Evolutionary conservation across 257 asterid species (phyloP).

Genomic region (Mitragyna speciosa): DNA sequence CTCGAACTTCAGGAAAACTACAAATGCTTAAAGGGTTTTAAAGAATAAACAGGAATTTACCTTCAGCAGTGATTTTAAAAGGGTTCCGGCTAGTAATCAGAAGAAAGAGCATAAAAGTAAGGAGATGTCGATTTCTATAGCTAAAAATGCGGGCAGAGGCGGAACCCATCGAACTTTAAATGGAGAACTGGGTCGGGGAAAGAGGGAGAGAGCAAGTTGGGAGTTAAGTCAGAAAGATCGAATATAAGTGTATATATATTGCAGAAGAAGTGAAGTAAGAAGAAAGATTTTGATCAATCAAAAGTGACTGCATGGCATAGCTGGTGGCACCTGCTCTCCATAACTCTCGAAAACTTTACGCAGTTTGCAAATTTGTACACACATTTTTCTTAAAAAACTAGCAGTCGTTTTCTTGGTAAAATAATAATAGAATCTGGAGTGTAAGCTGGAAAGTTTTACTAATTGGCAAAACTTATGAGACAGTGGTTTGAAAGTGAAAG

Average conservation of each 20-base stretch:
- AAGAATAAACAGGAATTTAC: constrained; percentile 24
- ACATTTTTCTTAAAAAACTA: constrained; percentile 7
- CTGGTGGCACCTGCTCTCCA: constrained; percentile 1
- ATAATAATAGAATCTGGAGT: constrained; percentile 35
- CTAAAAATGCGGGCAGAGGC: constrained; percentile 6
- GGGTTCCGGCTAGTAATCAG: constrained; percentile 27
- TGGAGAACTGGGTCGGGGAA: background rate
- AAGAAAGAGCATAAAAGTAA: constrained; percentile 32
- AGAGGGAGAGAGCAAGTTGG: constrained; percentile 9
- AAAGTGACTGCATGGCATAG: constrained; percentile 19
- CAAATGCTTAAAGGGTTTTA: too few relatives aligned
- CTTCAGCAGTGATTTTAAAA: constrained; percentile 45
- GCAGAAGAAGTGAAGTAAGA: constrained; percentile 5
- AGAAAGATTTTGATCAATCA: constrained; percentile 19
- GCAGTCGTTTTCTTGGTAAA: background rate
- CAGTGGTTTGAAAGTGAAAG: constrained; percentile 34
- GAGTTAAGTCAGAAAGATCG: background rate
- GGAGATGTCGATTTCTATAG: constrained; percentile 20
- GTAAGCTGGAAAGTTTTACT: constrained; percentile 25
- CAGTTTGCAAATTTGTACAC: background rate
- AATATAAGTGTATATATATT: background rate
- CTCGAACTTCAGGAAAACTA: background rate
- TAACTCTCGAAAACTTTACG: constrained; percentile 10
- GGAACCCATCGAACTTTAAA: constrained; percentile 42
- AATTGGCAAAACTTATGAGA: constrained; percentile 24